Evolutionary conservation across 768 basidiomycete genomes (phyloP), one percentile per base, ranked within the genome.

Genomic region (Tephrocybe rancida): DNA sequence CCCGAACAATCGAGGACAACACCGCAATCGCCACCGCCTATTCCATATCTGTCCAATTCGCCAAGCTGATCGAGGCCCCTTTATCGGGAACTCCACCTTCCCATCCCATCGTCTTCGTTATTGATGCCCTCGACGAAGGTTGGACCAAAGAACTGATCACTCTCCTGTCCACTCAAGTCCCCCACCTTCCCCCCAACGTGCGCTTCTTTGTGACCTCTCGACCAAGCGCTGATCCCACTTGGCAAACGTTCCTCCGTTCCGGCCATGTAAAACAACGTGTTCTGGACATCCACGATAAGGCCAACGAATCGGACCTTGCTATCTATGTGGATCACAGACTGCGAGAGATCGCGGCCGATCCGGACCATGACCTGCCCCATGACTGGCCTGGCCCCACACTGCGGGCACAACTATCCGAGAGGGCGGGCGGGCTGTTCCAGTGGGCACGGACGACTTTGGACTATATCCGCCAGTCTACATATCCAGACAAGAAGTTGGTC

Each of bases 61-160:
- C 45, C 34, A 50, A 62, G 45, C 48, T 62, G 10, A 58, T 62
- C 29, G 21, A 55, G 27, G 42, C 44, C 4, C 58, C 56, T 24
- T 34, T 47, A 41, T 19, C 10, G 14, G 14, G 14, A 41, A 13
- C 19, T 19, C 30, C 49, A 38, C 44, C 45, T 52, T n/a, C 39
- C 39, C 21, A 21, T 30, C 48, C 53, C 27, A 19, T 56, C 7
- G 52, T 56, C 9, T 34, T 61, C 16, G 58, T 67, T 11, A 59
- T 67, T 19, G 65, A 67, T 58, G 65, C 64, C 5, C 48, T 67
- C 14, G 61, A 67, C 46, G 60, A 67, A 46, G 54, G 56, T 5
- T 51, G 35, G n/a, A 55, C 56, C 38, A 43, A 45, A 10, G 57
- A 60, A n/a, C 32, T 62, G 3, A 50, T 61, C 38, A 10, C 26